Evolutionary conservation across 208 protist species (phyloP).

Genomic region (Leishmania turanica): DNA sequence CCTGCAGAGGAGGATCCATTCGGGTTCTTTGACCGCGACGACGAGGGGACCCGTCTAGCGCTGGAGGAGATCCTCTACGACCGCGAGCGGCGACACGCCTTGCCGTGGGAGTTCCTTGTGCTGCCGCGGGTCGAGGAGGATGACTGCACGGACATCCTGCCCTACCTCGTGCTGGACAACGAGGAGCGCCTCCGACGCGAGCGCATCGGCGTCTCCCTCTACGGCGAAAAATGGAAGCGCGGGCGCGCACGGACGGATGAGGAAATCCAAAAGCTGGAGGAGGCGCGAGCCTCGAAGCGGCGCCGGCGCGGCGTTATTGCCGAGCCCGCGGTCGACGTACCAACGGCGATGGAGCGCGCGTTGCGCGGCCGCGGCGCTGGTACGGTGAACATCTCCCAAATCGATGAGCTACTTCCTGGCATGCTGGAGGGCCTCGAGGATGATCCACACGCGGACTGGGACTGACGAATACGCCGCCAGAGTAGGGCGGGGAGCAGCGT

Average conservation of each 20-base stretch:
- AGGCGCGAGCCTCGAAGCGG: conserved; percentile 49
- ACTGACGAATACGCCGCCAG: conserved; percentile 12
- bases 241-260: conserved; percentile 69
- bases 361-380: conserved; percentile 65
- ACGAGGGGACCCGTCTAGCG: conserved; percentile 29
- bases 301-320: conserved; percentile 46
- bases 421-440: conserved; percentile 49
- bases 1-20: conserved; percentile 1
- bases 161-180: conserved; percentile 83
- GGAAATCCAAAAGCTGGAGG: conserved; percentile 69
- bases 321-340: conserved; percentile 44
- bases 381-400: conserved; percentile 69
- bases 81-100: conserved; percentile 65
- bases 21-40: conserved; percentile 14
- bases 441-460: conserved; percentile 62
- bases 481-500: background rate
- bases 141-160: conserved; percentile 64
- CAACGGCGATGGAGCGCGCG: conserved; percentile 66
- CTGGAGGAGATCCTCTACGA: conserved; percentile 69
- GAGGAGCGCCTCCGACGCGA: conserved; percentile 83
- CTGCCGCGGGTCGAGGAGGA: conserved; percentile 57
- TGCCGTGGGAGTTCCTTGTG: conserved; percentile 89
- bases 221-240: conserved; percentile 71
- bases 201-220: conserved; percentile 66
- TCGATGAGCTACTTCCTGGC: conserved; percentile 79